Conservation (phyloP, 192 early-diverging fungal species). For the Backusella macrospora region DNA sequence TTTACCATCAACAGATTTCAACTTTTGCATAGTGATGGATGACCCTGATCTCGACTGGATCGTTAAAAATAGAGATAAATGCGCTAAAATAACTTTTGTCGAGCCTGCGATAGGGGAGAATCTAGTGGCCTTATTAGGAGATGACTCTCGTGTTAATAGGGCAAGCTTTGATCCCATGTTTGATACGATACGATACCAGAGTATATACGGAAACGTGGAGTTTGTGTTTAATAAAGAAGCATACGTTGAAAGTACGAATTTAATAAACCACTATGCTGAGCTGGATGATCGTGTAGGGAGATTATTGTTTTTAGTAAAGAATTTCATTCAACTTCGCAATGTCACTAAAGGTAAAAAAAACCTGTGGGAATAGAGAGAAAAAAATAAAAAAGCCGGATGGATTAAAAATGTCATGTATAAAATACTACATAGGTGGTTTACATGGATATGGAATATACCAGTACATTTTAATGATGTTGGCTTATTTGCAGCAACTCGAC, state of each 20-base stretch:
- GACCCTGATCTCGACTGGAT: neutral
- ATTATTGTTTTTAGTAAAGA: neutral
- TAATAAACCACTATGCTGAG: neutral
- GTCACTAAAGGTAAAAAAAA: neutral
- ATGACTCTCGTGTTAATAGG: neutral
- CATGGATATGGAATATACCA: neutral
- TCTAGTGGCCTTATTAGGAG: neutral
- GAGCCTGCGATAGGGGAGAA: neutral
- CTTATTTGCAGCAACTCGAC: neutral
- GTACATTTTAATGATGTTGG: neutral
- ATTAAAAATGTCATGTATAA: neutral
- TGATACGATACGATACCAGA: neutral
- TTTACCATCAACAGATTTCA: neutral
- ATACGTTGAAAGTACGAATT: neutral
- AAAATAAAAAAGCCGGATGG: neutral
- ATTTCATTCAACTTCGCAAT: neutral
- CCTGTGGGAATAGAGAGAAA: no score
- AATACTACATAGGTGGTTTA: neutral
- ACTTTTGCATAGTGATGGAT: neutral
- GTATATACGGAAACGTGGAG: neutral
- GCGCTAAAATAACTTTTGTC: no score
- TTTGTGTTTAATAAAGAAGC: conserved; percentile 2
- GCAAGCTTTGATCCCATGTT: neutral
- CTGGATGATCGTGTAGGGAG: neutral
- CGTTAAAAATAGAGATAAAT: neutral